phyloP scores from a whole-genome alignment of 352 stramenopile genomes.

The Halophytophthora batemanensis region DNA sequence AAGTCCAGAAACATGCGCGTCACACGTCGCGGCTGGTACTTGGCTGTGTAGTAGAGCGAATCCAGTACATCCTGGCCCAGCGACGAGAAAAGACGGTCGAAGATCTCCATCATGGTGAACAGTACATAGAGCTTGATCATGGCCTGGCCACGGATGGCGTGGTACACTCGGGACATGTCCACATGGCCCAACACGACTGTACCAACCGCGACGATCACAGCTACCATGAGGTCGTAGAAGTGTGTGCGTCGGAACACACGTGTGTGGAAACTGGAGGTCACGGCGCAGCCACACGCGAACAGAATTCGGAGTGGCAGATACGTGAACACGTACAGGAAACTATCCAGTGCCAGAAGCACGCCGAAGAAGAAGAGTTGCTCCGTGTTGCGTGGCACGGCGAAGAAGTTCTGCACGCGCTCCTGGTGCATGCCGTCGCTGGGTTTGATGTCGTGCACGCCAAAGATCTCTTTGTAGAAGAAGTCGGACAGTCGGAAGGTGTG shows the following conservation, averaged over 20 bases:
- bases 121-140: conserved; percentile 99
- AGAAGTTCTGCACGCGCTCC: conserved; percentile 81
- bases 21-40: conserved; percentile 73
- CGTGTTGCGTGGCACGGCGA: conserved; percentile 67
- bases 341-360: conserved; percentile 94
- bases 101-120: conserved; percentile 98
- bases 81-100: conserved; percentile 95
- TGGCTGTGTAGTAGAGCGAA: conserved; percentile 90
- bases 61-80: conserved; percentile 97
- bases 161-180: conserved; percentile 97
- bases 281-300: conserved; percentile 64
- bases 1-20: conserved; percentile 78
- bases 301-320: conserved; percentile 93
- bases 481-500: conserved; percentile 63
- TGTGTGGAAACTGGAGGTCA: conserved; percentile 73
- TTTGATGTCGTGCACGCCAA: conserved; percentile 81
- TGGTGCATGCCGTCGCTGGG: conserved; percentile 67
- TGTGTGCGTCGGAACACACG: conserved; percentile 82
- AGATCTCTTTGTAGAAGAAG: conserved; percentile 86
- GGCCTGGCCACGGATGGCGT: conserved; percentile 96
- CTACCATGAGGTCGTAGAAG: conserved; percentile 92
- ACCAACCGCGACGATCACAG: conserved; percentile 76
- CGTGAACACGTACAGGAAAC: conserved; percentile 97
- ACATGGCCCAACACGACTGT: conserved; percentile 79
- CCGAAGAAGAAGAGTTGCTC: conserved; percentile 92